These are phyloP conservation scores for Ophiocordyceps australis DNA, from an alignment of 2,329 filamentous ascomycete genomes.

Conservation along the genomic window DNA sequence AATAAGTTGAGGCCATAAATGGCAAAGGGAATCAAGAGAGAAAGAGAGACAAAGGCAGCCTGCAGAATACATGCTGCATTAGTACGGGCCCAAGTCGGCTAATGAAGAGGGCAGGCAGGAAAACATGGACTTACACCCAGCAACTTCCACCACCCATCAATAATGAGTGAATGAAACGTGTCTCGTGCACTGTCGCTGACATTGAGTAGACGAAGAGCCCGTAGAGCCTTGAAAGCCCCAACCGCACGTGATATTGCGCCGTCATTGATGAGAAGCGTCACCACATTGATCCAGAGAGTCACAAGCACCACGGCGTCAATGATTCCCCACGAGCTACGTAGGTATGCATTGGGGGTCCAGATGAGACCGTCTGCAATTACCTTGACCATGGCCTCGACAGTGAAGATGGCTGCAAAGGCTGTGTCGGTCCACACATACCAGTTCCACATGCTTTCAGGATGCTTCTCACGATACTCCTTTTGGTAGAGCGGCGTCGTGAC, in stretches of 20 bases:
- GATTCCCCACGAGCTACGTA: conserved; percentile 89
- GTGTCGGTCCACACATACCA: conserved; percentile 96
- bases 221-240: conserved; percentile 90
- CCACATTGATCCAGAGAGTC: conserved; percentile 89
- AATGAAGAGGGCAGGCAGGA: too few species aligned
- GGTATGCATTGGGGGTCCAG: conserved; percentile 94
- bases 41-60: conserved; percentile 85
- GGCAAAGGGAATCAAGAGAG: conserved; percentile 86
- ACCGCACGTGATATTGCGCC: conserved; percentile 77
- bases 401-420: conserved; percentile 76
- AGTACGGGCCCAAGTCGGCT: not conserved
- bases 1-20: conserved; percentile 93
- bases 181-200: conserved; percentile 90
- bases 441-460: conserved; percentile 44
- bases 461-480: conserved; percentile 57
- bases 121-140: conserved; percentile 50
- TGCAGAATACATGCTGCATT: conserved; percentile 5
- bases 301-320: conserved; percentile 85
- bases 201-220: conserved; percentile 80
- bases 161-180: conserved; percentile 92
- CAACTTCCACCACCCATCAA: conserved; percentile 88
- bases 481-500: conserved; percentile 91
- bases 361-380: conserved; percentile 89
- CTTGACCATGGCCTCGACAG: conserved; percentile 74
- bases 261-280: conserved; percentile 64